phyloP scores from a whole-genome alignment of 2,329 filamentous ascomycete genomes.

The Lachnellula occidentalis region DNA sequence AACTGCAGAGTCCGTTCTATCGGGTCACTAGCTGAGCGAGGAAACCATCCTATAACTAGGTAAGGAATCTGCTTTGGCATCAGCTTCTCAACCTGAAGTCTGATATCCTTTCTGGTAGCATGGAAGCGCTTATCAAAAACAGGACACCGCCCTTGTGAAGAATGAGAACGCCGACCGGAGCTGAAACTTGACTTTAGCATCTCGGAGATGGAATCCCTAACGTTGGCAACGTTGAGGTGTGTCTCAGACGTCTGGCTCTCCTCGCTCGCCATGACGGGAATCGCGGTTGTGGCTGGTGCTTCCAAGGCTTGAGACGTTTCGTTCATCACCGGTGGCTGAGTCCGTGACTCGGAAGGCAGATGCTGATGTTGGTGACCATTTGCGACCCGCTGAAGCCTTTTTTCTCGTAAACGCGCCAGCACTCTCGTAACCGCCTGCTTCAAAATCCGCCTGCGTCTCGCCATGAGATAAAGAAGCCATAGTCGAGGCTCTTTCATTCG shows the following conservation, averaged over 20 bases:
- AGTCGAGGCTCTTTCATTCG: conserved; percentile 20
- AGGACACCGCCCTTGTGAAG: conserved; percentile 9
- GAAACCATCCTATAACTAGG: conserved; percentile 21
- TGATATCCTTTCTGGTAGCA: conserved; percentile 18
- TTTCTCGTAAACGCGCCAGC: conserved; percentile 12
- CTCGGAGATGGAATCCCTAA: not conserved
- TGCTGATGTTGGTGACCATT: not conserved
- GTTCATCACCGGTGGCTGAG: conserved; percentile 3
- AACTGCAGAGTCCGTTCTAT: conserved; percentile 17
- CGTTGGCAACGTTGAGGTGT: conserved; percentile 3
- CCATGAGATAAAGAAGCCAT: conserved; percentile 23
- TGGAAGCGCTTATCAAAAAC: conserved; percentile 12
- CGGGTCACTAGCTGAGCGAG: conserved; percentile 12
- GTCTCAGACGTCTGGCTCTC: conserved; percentile 7
- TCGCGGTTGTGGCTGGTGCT: not conserved
- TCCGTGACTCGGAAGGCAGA: not conserved
- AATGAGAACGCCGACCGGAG: conserved; percentile 3
- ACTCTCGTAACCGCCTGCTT: conserved; percentile 12
- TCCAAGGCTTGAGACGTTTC: conserved; percentile 6
- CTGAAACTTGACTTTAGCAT: not conserved
- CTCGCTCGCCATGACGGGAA: not conserved
- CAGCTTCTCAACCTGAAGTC: conserved; percentile 14
- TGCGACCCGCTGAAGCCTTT: conserved; percentile 6
- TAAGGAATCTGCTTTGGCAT: conserved; percentile 17
- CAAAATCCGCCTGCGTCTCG: conserved; percentile 19